Evolutionary conservation across 2,329 filamentous ascomycete species (phyloP).

Genomic region (Aspergillus neoniger): DNA sequence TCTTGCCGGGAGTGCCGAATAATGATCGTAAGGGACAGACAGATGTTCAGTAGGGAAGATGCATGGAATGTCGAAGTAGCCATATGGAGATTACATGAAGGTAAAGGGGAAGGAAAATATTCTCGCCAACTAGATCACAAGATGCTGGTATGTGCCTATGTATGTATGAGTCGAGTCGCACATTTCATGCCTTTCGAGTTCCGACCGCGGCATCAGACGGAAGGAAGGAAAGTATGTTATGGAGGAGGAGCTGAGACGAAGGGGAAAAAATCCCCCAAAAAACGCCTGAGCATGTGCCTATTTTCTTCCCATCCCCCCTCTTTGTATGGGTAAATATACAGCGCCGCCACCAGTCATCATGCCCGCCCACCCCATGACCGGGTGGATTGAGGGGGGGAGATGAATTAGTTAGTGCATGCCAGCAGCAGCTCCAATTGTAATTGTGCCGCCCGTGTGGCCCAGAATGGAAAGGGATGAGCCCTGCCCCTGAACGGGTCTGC

Average conservation of each 20-base stretch:
- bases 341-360: constrained; percentile 10
- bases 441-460: constrained; percentile 8
- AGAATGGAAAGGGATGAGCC: constrained; percentile 13
- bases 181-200: neutral
- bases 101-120: neutral
- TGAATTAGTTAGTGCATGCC: constrained; percentile 5
- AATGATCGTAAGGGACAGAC: neutral
- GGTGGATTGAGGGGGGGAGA: neutral
- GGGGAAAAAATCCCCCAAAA: neutral
- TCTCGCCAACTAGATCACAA: neutral
- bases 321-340: constrained; percentile 17
- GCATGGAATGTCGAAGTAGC: neutral
- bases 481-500: constrained; percentile 13
- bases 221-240: neutral
- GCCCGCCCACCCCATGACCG: constrained; percentile 6
- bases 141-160: neutral
- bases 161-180: neutral
- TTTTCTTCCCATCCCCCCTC: constrained; percentile 15
- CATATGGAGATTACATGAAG: neutral
- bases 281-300: neutral
- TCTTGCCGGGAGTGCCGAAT: neutral
- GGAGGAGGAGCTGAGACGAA: too few species aligned
- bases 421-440: neutral
- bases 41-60: neutral
- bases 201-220: neutral